Conservation (phyloP, 768 basidiomycete genomes). For the Podaxis sp. region DNA sequence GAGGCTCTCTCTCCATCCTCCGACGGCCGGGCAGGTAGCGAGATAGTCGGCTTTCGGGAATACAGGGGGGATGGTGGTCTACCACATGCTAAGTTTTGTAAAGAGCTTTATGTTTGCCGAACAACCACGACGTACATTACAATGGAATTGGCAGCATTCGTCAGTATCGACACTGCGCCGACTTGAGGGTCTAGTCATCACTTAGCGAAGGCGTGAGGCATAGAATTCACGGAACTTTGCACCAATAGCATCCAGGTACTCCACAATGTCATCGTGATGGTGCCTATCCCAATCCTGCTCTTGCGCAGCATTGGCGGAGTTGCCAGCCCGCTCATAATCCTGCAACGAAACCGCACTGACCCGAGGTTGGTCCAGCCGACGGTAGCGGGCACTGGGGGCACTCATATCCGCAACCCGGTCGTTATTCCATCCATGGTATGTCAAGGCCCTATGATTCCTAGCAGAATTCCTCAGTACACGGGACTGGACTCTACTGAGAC, state of each 20-base stretch:
- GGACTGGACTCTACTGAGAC: conserved; percentile 10
- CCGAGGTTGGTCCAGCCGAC: background rate
- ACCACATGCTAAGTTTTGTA: background rate
- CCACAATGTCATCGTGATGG: conserved; percentile 79
- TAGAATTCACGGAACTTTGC: conserved; percentile 15
- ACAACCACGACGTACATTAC: conserved; percentile 47
- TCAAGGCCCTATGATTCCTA: background rate
- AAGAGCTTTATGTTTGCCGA: conserved; percentile 1
- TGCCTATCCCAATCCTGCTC: conserved; percentile 26
- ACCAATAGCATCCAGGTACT: conserved; percentile 83
- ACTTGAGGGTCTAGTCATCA: conserved; percentile 61
- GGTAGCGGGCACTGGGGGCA: background rate
- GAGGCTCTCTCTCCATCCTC: conserved; percentile 29
- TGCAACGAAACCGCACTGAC: background rate
- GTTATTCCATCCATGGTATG: background rate
- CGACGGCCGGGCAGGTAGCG: conserved; percentile 38
- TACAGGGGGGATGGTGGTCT: conserved; percentile 73
- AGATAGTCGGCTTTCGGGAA: conserved; percentile 65
- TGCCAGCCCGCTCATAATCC: background rate
- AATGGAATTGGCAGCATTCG: conserved; percentile 79
- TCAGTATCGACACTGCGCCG: conserved; percentile 68
- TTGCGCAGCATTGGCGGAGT: background rate
- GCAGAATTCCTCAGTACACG: conserved; percentile 11
- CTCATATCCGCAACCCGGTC: conserved; percentile 2
- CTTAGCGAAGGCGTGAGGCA: conserved; percentile 5